A percentile compares a stretch with the other conserved stretches of the same genome.
phyloP scores from a whole-genome alignment of 257 asterid species.

The Fraxinus cuspidata region DNA sequence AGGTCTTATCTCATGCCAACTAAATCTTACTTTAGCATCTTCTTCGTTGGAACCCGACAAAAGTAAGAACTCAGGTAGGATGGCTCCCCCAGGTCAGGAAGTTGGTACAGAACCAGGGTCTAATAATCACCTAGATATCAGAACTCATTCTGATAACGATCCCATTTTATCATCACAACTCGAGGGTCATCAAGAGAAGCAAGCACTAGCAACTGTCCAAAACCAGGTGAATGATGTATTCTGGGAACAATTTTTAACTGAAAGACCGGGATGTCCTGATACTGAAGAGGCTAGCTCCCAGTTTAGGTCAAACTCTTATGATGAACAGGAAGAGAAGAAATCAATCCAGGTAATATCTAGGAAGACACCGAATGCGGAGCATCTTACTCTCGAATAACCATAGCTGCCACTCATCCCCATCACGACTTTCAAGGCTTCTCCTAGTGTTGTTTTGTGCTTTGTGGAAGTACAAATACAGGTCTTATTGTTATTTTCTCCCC shows the following conservation, averaged over 20 bases:
- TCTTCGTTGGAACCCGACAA: constrained; percentile 55
- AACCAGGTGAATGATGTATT: constrained; percentile 78
- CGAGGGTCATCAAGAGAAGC: constrained; percentile 36
- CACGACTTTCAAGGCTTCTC: neutral
- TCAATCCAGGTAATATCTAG: constrained; percentile 47
- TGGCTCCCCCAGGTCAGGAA: constrained; percentile 38
- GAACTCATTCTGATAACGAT: constrained; percentile 20
- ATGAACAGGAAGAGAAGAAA: constrained; percentile 52
- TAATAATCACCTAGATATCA: constrained; percentile 20
- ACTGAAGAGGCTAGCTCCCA: constrained; percentile 74
- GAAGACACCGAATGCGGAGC: constrained; percentile 58
- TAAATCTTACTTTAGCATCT: constrained; percentile 82
- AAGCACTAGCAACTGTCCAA: constrained; percentile 40
- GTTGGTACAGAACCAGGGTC: constrained; percentile 37
- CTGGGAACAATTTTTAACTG: constrained; percentile 95
- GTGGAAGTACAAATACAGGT: neutral
- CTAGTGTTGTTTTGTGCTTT: neutral
- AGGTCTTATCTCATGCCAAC: constrained; percentile 61
- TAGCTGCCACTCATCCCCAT: neutral
- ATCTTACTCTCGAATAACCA: constrained; percentile 57
- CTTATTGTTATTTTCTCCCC: neutral
- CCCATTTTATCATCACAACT: constrained; percentile 36
- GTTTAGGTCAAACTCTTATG: constrained; percentile 38
- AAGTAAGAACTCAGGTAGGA: constrained; percentile 36
- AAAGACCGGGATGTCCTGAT: constrained; percentile 81